Evolutionary conservation across 1,284 basidiomycete species (phyloP).

Genomic region (Cryptococcus amylolentus): DNA sequence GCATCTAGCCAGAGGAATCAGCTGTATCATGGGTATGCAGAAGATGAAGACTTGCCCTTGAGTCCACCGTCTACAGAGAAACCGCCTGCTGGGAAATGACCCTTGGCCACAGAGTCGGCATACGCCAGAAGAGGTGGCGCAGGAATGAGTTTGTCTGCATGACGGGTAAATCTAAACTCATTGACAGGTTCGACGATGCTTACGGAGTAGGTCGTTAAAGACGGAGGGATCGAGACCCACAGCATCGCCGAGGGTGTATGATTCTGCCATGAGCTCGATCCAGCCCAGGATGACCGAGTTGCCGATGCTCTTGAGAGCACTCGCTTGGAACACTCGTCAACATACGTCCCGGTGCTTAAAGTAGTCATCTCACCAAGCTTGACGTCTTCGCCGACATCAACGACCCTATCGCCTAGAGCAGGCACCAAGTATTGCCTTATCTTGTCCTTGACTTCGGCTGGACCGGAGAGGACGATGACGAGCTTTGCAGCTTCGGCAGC

Average conservation of each 20-base stretch:
- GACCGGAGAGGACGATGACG: conserved; percentile 32
- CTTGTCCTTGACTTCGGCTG: conserved; percentile 11
- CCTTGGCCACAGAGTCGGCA: conserved; percentile 38
- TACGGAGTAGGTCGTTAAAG: conserved; percentile 13
- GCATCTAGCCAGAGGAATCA: conserved; percentile 12
- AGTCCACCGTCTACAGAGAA: conserved; percentile 37
- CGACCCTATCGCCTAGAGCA: conserved; percentile 20
- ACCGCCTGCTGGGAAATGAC: conserved; percentile 26
- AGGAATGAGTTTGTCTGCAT: conserved; percentile 31
- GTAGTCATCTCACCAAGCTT: conserved; percentile 25
- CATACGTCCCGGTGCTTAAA: neutral
- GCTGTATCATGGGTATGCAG: neutral
- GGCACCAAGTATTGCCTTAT: conserved; percentile 23
- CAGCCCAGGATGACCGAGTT: conserved; percentile 39
- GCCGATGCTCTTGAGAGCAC: conserved; percentile 40
- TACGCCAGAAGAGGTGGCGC: conserved; percentile 38
- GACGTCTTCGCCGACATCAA: conserved; percentile 38
- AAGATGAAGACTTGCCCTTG: conserved; percentile 28
- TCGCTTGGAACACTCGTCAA: conserved; percentile 14
- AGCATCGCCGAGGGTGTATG: conserved; percentile 36
- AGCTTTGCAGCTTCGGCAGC: conserved; percentile 27
- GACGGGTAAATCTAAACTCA: neutral
- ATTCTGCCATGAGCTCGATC: conserved; percentile 40
- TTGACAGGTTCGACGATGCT: neutral
- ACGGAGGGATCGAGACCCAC: conserved; percentile 26